phyloP scores from a whole-genome alignment of 177 flowering plant species.

The Vitis hybrid region DNA sequence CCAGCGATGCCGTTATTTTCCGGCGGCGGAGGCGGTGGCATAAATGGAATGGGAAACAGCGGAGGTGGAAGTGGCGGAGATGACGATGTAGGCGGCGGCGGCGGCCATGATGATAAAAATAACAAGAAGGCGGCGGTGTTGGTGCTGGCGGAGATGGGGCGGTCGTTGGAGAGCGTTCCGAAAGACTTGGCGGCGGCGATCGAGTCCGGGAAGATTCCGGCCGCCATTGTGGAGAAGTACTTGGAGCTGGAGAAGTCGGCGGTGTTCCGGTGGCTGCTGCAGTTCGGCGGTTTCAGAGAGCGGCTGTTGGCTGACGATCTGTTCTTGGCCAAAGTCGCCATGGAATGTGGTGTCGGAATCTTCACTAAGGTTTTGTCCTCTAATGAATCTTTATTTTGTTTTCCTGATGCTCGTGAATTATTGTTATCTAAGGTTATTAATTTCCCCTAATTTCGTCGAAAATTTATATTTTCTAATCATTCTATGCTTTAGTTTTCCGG shows the following conservation, averaged over 20 bases:
- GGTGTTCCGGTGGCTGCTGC: conserved; percentile 56
- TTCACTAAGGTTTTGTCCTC: conserved; percentile 55
- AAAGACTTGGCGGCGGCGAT: conserved; percentile 63
- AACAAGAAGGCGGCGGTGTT: conserved; percentile 50
- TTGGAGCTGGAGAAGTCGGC: conserved; percentile 53
- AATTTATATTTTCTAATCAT: too few relatives aligned
- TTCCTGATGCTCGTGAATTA: neutral
- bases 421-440: too few relatives aligned
- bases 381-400: neutral
- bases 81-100: conserved; percentile 15
- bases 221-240: conserved; percentile 43
- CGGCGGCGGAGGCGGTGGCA: conserved; percentile 22
- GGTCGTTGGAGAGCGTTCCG: conserved; percentile 54
- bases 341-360: conserved; percentile 76
- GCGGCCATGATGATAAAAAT: conserved; percentile 25
- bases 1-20: neutral
- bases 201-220: conserved; percentile 58
- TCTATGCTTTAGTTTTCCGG: too few relatives aligned
- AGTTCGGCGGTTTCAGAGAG: conserved; percentile 70
- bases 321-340: conserved; percentile 57
- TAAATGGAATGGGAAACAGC: conserved; percentile 3
- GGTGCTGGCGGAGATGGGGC: conserved; percentile 49
- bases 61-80: conserved; percentile 16
- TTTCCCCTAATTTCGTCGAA: too few relatives aligned
- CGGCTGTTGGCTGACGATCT: conserved; percentile 72